Evolutionary conservation across 352 stramenopile species (phyloP), one percentile per base, ranked within the genome.

Genomic region (Thraustotheca clavata): DNA sequence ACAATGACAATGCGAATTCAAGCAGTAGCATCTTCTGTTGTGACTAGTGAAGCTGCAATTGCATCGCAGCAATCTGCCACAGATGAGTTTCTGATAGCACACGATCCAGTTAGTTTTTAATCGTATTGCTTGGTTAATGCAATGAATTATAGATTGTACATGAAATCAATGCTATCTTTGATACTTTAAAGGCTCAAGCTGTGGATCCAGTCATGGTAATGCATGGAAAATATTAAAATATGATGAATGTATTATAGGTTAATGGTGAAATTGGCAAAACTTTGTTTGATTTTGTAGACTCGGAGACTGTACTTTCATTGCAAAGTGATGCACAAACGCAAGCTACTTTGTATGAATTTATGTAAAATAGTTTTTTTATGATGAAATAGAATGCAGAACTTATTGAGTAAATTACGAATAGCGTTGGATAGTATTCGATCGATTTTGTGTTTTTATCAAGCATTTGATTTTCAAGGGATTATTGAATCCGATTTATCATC

Each of bases 241-340:
- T 48, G 2, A 9, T 52, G 31, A 31, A 52, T 24, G 43, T 1
- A 27, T 36, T 6, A 9, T 11, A 65, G 57, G 39, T 65, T 16
- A 70, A 60, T 16, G 76, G 71, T 7, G 78, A 91, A 39, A 55
- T 32, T 6, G 72, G 68, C 54, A 91, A 91, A 68, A 91, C 84
- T 36, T 72, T 94, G 9, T 94, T 89, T 40, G 84, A 94, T 70
- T 94, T 88, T 67, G 68, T 94, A 2, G 84, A 94, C 49, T 79
- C 82, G 1, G 84, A 91, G 43, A 89, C 84, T 5, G 84, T 94
- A 12, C 73, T 87, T 38, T 82, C 79, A 4, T 60, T 94, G 16
- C 80, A 94, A 57, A 80, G 89, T 39, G 82, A 94, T 55, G 76
- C 84, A 18, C 49, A 81, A 18, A 77, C 88, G 33, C 84, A 76